phyloP scores from a whole-genome alignment of 2,329 filamentous ascomycete genomes.

The Clonostachys byssicola region DNA sequence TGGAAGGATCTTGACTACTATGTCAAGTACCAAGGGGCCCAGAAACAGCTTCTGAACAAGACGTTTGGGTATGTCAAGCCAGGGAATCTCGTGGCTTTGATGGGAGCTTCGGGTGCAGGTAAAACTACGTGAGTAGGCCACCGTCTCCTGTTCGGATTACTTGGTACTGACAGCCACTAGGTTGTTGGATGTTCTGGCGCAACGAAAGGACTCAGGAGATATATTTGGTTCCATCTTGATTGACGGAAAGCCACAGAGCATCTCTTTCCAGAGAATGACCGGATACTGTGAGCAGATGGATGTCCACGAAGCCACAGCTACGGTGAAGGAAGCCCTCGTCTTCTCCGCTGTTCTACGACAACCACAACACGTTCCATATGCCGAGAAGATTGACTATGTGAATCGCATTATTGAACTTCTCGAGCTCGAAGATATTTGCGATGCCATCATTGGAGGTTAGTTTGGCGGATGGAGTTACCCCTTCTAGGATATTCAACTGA shows the following conservation, averaged over 20 bases:
- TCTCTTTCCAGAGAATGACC: constrained; percentile 61
- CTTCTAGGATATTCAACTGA: constrained; percentile 16
- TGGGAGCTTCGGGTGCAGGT: constrained; percentile 76
- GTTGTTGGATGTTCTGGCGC: constrained; percentile 62
- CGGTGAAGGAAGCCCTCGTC: constrained; percentile 62
- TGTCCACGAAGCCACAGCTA: constrained; percentile 60
- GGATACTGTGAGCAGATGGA: constrained; percentile 70
- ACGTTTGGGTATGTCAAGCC: constrained; percentile 76
- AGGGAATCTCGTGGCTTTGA: constrained; percentile 73
- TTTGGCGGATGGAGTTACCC: too few species aligned
- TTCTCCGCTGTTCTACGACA: constrained; percentile 65
- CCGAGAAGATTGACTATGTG: constrained; percentile 64
- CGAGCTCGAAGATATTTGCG: constrained; percentile 59
- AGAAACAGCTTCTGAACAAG: constrained; percentile 52
- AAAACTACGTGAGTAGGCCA: constrained; percentile 58
- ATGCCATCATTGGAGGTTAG: constrained; percentile 55
- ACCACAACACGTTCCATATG: constrained; percentile 42
- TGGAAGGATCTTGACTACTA: constrained; percentile 68
- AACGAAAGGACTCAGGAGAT: constrained; percentile 58
- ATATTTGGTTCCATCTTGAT: constrained; percentile 41
- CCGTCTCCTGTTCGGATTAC: neutral
- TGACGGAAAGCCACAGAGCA: constrained; percentile 53
- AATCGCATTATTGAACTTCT: constrained; percentile 62
- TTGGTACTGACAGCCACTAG: neutral
- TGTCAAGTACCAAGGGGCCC: constrained; percentile 58